Evolutionary conservation across 805 yeast species (phyloP), one percentile per base, ranked within the genome.

Genomic region (Hanseniaspora occidentalis): DNA sequence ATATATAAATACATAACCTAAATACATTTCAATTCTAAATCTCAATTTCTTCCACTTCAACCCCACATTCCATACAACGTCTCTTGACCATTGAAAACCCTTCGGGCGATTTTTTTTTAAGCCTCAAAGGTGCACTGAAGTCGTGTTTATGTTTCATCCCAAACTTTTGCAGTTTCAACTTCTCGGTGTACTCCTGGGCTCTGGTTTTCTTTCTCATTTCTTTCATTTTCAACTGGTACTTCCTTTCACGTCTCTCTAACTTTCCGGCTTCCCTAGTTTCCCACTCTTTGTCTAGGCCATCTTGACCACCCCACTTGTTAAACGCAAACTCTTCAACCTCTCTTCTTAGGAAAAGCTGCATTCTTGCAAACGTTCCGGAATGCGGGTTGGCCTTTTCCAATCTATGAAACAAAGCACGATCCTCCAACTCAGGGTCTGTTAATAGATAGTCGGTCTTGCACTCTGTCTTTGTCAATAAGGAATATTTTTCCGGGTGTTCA

Each of bases 351-450:
- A 78, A 92, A 42, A 92, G 66, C 69, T 88, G 95, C 99, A 92
- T 92, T 53, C 92, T 72, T 38, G 85, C 81, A 60, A 77, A 92
- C 1, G 85, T 81, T 2, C 77, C 77, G 34, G 88, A 85, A 58
- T 92, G 95, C 0, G 99, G 99, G 54, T 92, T 92, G 2, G 95
- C 85, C 50, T 88, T 84, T 46, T 86, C 95, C 45, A 89, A 64
- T 46, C 92, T 73, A 9, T 80, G 80, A 44, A 92, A 65, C 19
- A 88, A 60, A 2, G 58, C 65, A 5, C 60, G 61, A 56, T 92
- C 98, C 39, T 73, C 70, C 34, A 92, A 67, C 56, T 92, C 98
- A 1, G 96, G 92, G 37, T 92, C 98, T 0, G 99, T 92, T 22
- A 92, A 58, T 33, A 92, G 70, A 57, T 92, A 92, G 61, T 92